Conservation (phyloP, 129 eudicot genomes). For the Artemisia argyi region DNA sequence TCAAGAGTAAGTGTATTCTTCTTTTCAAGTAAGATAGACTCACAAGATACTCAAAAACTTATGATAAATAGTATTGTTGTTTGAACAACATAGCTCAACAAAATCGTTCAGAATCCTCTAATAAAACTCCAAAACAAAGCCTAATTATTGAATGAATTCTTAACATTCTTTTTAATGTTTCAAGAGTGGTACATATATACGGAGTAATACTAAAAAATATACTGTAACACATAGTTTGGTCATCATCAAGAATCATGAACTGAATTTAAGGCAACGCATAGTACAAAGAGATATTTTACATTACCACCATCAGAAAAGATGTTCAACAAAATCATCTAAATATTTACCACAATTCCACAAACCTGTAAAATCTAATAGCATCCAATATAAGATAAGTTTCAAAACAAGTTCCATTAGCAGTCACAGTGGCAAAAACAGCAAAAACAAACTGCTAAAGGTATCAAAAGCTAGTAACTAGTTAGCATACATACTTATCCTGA, state of each 20-base stretch:
- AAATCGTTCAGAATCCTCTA: no score
- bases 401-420: constrained; percentile 2
- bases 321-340: not conserved
- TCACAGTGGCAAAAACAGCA: not conserved
- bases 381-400: not conserved
- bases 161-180: no score
- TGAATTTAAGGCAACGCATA: not conserved
- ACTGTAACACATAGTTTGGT: no score
- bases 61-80: no score
- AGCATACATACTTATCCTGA: not conserved
- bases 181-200: no score
- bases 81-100: no score
- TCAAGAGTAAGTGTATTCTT: no score
- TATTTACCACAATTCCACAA: not conserved
- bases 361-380: not conserved
- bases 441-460: not conserved
- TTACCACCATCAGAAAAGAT: not conserved
- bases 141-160: no score
- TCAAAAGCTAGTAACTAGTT: not conserved
- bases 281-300: no score
- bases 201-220: no score
- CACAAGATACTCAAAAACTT: no score
- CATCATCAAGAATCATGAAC: constrained; percentile 33
- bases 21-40: no score
- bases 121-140: constrained; percentile 21